These are phyloP conservation scores for Starmerella bacillaris DNA, from an alignment of 805 yeast genomes.

Conservation along the genomic window DNA sequence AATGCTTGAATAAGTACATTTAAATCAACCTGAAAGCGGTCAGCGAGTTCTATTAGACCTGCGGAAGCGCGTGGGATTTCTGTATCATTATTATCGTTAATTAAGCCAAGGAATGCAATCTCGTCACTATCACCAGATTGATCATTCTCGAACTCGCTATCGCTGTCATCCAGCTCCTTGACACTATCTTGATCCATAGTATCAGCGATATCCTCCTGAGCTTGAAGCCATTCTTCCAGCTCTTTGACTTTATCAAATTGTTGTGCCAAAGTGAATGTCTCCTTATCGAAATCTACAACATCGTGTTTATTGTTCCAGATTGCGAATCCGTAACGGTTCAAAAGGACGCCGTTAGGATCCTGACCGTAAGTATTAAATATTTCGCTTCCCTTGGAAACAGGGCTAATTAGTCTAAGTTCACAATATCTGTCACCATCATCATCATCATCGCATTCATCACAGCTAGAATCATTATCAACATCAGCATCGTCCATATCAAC, in stretches of 20 bases:
- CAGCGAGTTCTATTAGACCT: background rate
- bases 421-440: conserved; percentile 35
- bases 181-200: background rate
- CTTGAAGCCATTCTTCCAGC: conserved; percentile 12
- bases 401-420: conserved; percentile 38
- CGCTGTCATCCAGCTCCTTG: background rate
- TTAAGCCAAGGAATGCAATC: background rate
- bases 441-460: conserved; percentile 16
- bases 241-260: conserved; percentile 16
- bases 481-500: background rate
- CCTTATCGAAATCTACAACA: conserved; percentile 38
- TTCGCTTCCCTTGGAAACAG: conserved; percentile 36
- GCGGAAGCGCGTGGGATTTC: background rate
- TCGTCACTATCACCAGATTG: background rate
- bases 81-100: background rate
- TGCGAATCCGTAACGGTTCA: conserved; percentile 68
- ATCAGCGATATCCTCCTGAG: conserved; percentile 1
- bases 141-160: background rate
- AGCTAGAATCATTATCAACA: conserved; percentile 11
- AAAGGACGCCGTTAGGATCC: conserved; percentile 41
- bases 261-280: conserved; percentile 34
- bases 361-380: conserved; percentile 74
- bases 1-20: background rate
- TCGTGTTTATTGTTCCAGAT: conserved; percentile 38
- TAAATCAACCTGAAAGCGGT: background rate